Percentiles rank a stretch among this genome's conserved stretches.
Evolutionary conservation across 495 filamentous ascomycete species (phyloP).

Genomic region (Mytilinidion resinicola): DNA sequence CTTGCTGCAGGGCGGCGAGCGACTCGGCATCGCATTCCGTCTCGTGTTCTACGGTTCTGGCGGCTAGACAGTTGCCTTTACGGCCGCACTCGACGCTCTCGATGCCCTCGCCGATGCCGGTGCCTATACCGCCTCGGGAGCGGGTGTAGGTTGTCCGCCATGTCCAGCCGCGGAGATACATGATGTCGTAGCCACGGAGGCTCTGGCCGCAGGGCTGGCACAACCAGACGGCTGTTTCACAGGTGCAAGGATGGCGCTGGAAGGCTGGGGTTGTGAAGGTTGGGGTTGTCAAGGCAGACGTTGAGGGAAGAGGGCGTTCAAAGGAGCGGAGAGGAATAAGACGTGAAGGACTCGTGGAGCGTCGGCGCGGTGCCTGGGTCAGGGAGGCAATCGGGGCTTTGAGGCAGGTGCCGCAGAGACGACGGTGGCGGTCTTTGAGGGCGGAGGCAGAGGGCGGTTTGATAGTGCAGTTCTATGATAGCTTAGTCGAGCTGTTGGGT

Average conservation of each 20-base stretch:
- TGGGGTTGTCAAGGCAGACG: conserved; percentile 1
- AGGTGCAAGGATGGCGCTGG: conserved; percentile 60
- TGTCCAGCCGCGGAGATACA: conserved; percentile 74
- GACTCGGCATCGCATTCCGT: conserved; percentile 44
- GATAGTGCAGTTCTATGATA: conserved; percentile 70
- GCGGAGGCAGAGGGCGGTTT: conserved; percentile 60
- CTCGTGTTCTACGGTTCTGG: conserved; percentile 68
- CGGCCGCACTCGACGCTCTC: conserved; percentile 81
- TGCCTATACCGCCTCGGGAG: conserved; percentile 71
- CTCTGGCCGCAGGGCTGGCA: conserved; percentile 71
- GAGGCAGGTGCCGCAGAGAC: conserved; percentile 68
- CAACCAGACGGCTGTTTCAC: conserved; percentile 64
- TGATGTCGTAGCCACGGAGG: conserved; percentile 61
- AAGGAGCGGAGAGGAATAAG: conserved; percentile 24
- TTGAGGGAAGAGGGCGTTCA: conserved; percentile 2
- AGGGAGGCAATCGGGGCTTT: conserved; percentile 50
- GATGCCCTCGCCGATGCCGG: conserved; percentile 80
- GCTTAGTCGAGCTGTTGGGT: conserved; percentile 4
- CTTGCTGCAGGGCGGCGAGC: conserved; percentile 5
- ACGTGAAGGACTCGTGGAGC: background rate
- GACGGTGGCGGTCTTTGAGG: conserved; percentile 64
- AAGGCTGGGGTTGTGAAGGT: conserved; percentile 42
- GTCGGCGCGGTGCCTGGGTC: background rate
- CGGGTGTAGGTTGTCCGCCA: conserved; percentile 84
- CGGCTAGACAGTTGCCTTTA: conserved; percentile 60